Evolutionary conservation across 2,329 filamentous ascomycete species (phyloP), one percentile per base, ranked within the genome.

Genomic region (Trichoderma lentiforme): DNA sequence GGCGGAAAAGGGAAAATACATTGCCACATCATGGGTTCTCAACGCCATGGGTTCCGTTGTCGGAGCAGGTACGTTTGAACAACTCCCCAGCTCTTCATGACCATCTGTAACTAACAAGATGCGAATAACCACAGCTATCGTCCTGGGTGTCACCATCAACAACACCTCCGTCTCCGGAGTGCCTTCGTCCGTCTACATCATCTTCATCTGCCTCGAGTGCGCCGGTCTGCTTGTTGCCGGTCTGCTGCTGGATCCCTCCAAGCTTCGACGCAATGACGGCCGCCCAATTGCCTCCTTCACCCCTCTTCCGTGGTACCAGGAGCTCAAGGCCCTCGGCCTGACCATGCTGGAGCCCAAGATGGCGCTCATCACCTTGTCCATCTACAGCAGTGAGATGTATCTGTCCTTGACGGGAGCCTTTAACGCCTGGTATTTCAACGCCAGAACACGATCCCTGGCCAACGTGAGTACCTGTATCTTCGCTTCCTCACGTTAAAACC

Each of bases 1-100:
- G 82, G 82, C 89, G 36, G 88, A 89, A 74, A 97, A 97, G 86
- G 95, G 95, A 58, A 90, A 91, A 73, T 97, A 94, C 81, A 97
- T 97, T 80, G 93, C 92, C 73, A 91, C 90, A 84, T 97, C 97
- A 83, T 97, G 95, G 95, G 90, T 94, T 80, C 96, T 98, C 78
- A 97, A 97, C 86, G 97, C 97, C 82, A 82, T 95, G 72, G 95
- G 95, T 76, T 94, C 91, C 77, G 94, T 97, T 73, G 93, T 97
- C 80, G 95, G 95, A 74, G 71, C 71, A 21, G 21, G 21, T 21
- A 21, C 21, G 21, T 21, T 21, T 21, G 21, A 21, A 21, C 21
- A 21, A 21, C 21, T 21, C 21, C 21, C 21, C 21, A 21, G 21
- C 21, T 21, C 21, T 21, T 21, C 21, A 21, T 21, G 21, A 21